These are phyloP conservation scores for Lachnellula willkommii DNA, from an alignment of 2,329 filamentous ascomycete species.

Conservation along the genomic window DNA sequence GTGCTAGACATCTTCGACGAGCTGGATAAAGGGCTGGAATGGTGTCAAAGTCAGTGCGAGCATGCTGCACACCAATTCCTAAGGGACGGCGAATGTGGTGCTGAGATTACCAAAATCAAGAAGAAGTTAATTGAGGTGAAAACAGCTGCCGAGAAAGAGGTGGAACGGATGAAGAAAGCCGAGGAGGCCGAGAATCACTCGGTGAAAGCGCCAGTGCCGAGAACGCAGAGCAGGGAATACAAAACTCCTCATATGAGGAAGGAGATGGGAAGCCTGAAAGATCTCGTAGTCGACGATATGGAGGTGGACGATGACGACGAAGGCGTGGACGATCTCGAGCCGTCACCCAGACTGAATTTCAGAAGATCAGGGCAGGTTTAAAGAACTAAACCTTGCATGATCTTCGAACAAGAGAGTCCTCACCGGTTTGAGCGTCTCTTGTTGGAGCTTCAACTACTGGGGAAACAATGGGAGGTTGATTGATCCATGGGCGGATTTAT, in stretches of 20 bases:
- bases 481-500: background rate
- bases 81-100: slow-evolving; percentile 78
- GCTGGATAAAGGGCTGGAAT: slow-evolving; percentile 73
- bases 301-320: slow-evolving; percentile 25
- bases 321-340: slow-evolving; percentile 17
- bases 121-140: slow-evolving; percentile 45
- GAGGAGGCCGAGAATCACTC: slow-evolving; percentile 12
- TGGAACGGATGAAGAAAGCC: slow-evolving; percentile 17
- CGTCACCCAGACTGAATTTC: slow-evolving; percentile 23
- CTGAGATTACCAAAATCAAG: slow-evolving; percentile 63
- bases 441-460: background rate
- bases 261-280: slow-evolving; percentile 6
- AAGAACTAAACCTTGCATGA: background rate
- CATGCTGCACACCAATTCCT: slow-evolving; percentile 83
- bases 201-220: background rate
- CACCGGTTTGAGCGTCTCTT: no score
- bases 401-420: background rate
- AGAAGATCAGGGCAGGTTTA: slow-evolving; percentile 24
- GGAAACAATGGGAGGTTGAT: background rate
- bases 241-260: slow-evolving; percentile 8
- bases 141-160: slow-evolving; percentile 34
- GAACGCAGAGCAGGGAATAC: slow-evolving; percentile 7
- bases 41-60: slow-evolving; percentile 76
- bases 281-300: slow-evolving; percentile 25
- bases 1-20: slow-evolving; percentile 58